A percentile compares a stretch with the other conserved stretches of the same genome.
These are phyloP conservation scores for Nannizziopsis barbatae DNA, from an alignment of 2,329 filamentous ascomycete species.

Conservation along the genomic window DNA sequence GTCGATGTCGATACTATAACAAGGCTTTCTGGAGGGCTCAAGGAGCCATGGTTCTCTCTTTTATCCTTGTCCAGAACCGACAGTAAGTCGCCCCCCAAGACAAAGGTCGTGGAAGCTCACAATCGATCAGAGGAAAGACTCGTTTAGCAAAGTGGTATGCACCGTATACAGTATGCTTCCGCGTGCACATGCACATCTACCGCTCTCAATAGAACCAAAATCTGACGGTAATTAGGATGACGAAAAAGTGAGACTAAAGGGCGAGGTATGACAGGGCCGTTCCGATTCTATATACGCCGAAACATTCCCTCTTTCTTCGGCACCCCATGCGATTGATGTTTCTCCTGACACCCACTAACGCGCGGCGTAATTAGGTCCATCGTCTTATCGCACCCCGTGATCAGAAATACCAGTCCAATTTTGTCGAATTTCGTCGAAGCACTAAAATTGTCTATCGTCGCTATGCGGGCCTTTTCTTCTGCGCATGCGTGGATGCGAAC, in stretches of 20 bases:
- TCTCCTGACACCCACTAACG: neutral
- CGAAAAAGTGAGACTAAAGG: constrained; percentile 97
- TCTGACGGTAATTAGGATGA: constrained; percentile 52
- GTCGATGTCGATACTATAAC: constrained; percentile 3
- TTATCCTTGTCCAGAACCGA: constrained; percentile 80
- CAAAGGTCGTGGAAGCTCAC: neutral
- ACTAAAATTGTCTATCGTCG: constrained; percentile 96
- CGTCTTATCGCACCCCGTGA: constrained; percentile 93
- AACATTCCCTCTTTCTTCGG: constrained; percentile 4
- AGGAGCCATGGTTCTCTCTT: constrained; percentile 56
- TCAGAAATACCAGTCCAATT: constrained; percentile 99
- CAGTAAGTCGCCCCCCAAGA: constrained; percentile 46
- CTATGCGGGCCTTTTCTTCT: constrained; percentile 97
- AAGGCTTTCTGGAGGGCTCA: neutral
- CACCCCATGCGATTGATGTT: neutral
- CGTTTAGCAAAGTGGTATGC: constrained; percentile 98
- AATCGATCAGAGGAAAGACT: constrained; percentile 70
- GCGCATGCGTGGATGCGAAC: constrained; percentile 96
- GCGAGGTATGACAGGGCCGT: constrained; percentile 54
- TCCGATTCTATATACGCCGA: constrained; percentile 3
- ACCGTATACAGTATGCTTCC: constrained; percentile 61
- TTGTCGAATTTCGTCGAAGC: constrained; percentile 63
- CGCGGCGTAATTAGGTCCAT: constrained; percentile 57
- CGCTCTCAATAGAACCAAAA: neutral
- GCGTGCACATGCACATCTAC: neutral